Base-by-base conservation (phyloP, 306 rosid genomes). In the Prinsepia uniflora region DNA sequence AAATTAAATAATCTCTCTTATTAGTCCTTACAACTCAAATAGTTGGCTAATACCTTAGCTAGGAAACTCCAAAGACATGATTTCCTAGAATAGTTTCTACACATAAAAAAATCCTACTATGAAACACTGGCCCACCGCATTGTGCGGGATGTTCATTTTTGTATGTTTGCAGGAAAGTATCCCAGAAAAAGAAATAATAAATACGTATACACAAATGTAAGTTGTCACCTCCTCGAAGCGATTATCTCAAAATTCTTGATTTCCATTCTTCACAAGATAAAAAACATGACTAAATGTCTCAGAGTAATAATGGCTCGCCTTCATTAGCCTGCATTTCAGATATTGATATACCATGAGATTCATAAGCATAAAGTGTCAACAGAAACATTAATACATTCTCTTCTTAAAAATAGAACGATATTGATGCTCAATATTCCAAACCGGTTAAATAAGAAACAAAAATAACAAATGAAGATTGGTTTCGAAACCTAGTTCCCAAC, bases 261-360 rank as follows among this genome's bases (percentile, higher is more conserved):
- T 94, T 48, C 99, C 99, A 50, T 75, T 81, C 78, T 82, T 87
- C 75, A 94, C 92, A 20, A 86, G 88, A 50, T 87, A 80, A 39
- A 83, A 74, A 39, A 94, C 79, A 77, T 86, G 85, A 20, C 45
- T 81, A 72, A 84, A 73, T 76, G 72, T 86, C 95, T 84, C 76
- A 46, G 18, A 88, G 76, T 82, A 87, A 77, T 2, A 78, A 30
- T 19, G 77, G 81, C 60, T 71, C 90, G 44, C 80, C 80, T 71
- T 69, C 81, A 75, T 80, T 81, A 43, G 66, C 92, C 99, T 94
- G 95, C 83, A 81, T 73, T 65, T 54, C 34, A 76, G 78, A 74
- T 74, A 43, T 79, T 68, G 67, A 40, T 67, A 36, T 73, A 81
- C 42, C 66, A 72, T 40, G 17, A 70, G 68, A 67, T 30, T 71